Base-by-base conservation (phyloP, 345 rosid genomes). In the Psidium guajava region DNA sequence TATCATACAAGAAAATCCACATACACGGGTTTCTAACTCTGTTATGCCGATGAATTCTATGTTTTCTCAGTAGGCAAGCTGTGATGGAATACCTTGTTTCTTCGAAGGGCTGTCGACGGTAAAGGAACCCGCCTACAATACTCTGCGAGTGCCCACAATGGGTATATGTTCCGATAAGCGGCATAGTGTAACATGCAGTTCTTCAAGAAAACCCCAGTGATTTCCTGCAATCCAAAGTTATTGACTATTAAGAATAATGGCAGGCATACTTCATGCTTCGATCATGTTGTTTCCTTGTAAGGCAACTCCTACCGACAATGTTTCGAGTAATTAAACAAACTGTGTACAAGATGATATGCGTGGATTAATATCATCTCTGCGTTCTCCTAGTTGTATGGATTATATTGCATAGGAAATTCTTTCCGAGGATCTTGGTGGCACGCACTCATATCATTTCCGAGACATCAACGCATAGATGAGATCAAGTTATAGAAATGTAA, bases 71-170 rank as follows among this genome's bases (percentile, higher is more conserved):
- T 36, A 36, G 36, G 36, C 36, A 36, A 36, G 36, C 36, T 36
- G 36, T 36, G 36, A 36, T 36, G 36, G 36, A 36, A 36, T 40
- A 5, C 53, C 11, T 73, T 55, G 28, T 81, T 53, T 20, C 81
- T 15, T 86, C 80, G 36, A 21, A 69, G 80, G 47, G 11, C 80
- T 69, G 20, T 36, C 0, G 47, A 85, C 2, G 90, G 91, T 75
- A 87, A 81, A 20, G 84, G 86, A 53, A 89, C 87, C 21, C 75
- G 80, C 52, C 81, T 85, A 8, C 84, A 82, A 64, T 89, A 92
- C 82, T 92, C 91, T 14, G 90, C 94, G 0, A 92, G 87, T 61
- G 93, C 94, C 93, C 92, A 91, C 84, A 92, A 25, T 8, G 93
- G 93, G 50, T 87, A 92, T 55, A 87, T 88, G 55, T 90, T 91